Evolutionary conservation across 371 early-diverging fungal genomes (phyloP), one percentile per base, ranked within the genome.

Genomic region (Phascolomyces articulosus): DNA sequence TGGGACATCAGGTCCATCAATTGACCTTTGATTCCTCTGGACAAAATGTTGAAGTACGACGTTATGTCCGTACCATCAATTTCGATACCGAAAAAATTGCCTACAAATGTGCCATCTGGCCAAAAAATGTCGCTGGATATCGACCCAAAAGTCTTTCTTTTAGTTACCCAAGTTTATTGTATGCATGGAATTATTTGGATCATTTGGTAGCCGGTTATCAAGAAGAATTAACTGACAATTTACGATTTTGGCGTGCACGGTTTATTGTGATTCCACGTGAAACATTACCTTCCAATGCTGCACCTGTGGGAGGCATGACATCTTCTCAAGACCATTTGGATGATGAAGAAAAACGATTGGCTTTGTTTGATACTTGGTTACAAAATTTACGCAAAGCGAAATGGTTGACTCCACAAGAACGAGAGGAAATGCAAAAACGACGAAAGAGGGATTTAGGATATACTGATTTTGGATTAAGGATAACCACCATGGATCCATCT

Each of bases 121-220:
- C 93, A 18, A 92, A 91, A 70, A 76, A 89, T 65, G 74, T 80
- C 55, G 65, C 73, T 4, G 78, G 75, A 1, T 98, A 94, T 69
- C 58, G 79, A 48, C 69, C 77, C 0, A 79, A 88, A 41, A 71
- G 62, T 0, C 74, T 92, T 4, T 73, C 66, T 0, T 98, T 98
- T 68, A 65, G 69, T 7, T 96, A 95, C 69, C 93, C 97, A 6
- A 74, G 82, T 16, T 64, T 91, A 10, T 79, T 87, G 27, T 95
- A 95, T 73, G 91, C 93, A 34, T 98, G 99, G 99, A 98, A 97
- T 68, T 93, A 91, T 49, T 77, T 96, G 26, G 98, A 97, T 74
- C 88, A 90, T 61, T 75, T 93, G 20, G 88, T 96, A 2, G 86
- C 93, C 9, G 98, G 98, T 23, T 91, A 93, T 61, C 90, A 92